Base-by-base conservation (phyloP, 148 eudicot genomes). In the Cornus suecica region DNA sequence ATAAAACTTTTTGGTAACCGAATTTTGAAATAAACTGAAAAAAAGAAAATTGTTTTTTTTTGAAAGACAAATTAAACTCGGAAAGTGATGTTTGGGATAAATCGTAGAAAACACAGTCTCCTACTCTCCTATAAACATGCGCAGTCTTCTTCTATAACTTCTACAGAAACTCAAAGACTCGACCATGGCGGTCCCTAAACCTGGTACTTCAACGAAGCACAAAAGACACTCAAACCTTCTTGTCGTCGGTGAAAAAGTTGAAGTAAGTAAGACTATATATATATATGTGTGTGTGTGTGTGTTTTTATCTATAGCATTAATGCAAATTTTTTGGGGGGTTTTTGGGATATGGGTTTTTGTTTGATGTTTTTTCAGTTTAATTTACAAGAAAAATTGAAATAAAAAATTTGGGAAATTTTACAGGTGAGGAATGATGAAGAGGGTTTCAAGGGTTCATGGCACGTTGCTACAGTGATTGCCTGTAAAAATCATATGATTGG, bases 361-460 rank as follows among this genome's bases (percentile, higher is more conserved):
- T 58, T 58, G 24, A 5, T 58, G 24, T 32, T 74, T 64, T 18
- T 32, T 27, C 27, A 34, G 31, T 1, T 63, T 56, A 14, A n/a
- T 0, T 48, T 27, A 27, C 34, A 9, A 10, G 9, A 48, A 42
- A 22, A 22, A 60, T 60, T 22, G 0, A 18, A 22, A 8, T 32
- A 32, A 18, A 34, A 10, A 41, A 8, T 16, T 27, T 28, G 60
- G 37, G 32, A 20, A 1, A n/a, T 23, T 29, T 34, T 82, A 73
- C 81, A 94, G 98, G 92, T 91, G 70, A 90, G 88, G 88, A 94
- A 90, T 78, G 1, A 77, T 66, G 97, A 94, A 68, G 92, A 90
- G 6, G 97, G 98, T 60, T 89, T 86, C 62, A 77, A 71, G 34
- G 98, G 98, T 37, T 94, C 98, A 51, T 94, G 98, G 98, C 94